These are phyloP conservation scores for Solanum hybrid DNA, from an alignment of 305 asterid genomes.

Conservation along the genomic window DNA sequence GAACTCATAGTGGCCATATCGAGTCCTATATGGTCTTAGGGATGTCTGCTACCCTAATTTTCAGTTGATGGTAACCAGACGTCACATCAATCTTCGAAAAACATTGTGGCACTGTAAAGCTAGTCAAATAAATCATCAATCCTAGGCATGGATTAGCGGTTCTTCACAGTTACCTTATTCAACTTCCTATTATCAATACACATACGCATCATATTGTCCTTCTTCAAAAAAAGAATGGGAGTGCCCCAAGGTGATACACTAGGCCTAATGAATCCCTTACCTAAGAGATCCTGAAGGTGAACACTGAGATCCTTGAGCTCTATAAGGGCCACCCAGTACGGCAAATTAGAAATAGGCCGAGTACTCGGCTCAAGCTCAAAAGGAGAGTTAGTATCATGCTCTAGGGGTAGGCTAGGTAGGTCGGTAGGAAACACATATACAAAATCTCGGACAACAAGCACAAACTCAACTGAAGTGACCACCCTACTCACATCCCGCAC, in stretches of 20 bases:
- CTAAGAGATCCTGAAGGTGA: not conserved
- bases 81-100: not conserved
- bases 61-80: not conserved
- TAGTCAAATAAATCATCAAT: no score
- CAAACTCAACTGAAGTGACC: not conserved
- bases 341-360: not conserved
- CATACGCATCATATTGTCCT: not conserved
- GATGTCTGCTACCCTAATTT: not conserved
- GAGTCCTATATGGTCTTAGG: not conserved
- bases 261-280: not conserved
- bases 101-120: not conserved
- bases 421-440: not conserved
- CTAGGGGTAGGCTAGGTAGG: not conserved
- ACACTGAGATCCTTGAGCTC: not conserved
- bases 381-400: not conserved
- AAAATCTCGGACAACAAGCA: not conserved
- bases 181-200: not conserved
- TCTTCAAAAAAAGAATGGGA: no score
- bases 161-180: not conserved
- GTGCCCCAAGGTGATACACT: not conserved
- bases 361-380: not conserved
- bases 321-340: not conserved
- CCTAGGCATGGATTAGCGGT: not conserved
- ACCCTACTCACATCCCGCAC: not conserved
- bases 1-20: not conserved